phyloP scores from a whole-genome alignment of 2,329 filamentous ascomycete genomes.

The Trichoderma sp. region DNA sequence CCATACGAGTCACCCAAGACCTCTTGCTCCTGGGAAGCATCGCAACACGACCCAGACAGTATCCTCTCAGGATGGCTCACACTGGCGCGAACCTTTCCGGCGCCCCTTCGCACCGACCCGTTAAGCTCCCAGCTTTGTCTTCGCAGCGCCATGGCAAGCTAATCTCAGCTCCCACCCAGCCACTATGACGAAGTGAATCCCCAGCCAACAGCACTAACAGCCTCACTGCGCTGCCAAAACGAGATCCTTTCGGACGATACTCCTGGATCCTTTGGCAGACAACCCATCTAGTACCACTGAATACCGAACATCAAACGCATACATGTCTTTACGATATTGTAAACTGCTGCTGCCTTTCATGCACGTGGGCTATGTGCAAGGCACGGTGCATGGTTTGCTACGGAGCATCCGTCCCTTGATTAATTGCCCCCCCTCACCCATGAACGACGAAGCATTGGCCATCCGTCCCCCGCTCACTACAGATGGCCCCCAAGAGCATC shows the following conservation, averaged over 20 bases:
- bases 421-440: background rate
- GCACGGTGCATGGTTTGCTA: background rate
- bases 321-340: background rate
- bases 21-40: background rate
- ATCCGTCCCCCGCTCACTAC: background rate
- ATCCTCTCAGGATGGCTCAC: background rate
- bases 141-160: background rate
- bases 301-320: background rate
- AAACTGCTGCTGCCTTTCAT: background rate
- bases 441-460: background rate
- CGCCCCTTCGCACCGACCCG: background rate
- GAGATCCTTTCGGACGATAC: background rate
- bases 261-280: background rate
- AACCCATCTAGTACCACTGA: background rate
- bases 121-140: background rate
- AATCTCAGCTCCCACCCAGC: background rate
- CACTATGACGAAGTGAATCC: background rate
- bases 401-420: slow-evolving; percentile 2
- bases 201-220: background rate
- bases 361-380: background rate
- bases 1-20: background rate
- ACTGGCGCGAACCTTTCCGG: background rate
- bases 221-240: background rate
- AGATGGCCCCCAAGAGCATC: background rate
- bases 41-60: background rate